Conservation (phyloP, 2,329 filamentous ascomycete genomes). For the Endoconidiophora polonica region DNA sequence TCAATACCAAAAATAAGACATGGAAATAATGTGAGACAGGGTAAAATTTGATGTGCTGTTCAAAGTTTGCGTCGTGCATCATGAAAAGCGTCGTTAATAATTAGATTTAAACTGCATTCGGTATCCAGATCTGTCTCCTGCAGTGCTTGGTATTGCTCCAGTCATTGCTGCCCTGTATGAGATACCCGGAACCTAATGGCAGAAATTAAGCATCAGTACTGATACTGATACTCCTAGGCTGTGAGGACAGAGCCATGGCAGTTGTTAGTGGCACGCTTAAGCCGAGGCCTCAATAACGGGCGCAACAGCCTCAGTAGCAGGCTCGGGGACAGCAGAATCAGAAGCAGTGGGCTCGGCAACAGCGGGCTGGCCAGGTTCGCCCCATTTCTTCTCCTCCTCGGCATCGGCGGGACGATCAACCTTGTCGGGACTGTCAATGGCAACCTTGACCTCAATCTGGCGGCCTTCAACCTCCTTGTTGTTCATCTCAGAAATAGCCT, state of each 20-base stretch:
- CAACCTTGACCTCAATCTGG: slow-evolving; percentile 99
- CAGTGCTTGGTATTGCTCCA: neutral
- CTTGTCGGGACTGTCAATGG: slow-evolving; percentile 98
- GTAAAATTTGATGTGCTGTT: too few species aligned
- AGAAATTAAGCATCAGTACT: too few species aligned
- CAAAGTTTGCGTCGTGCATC: slow-evolving; percentile 5
- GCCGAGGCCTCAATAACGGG: neutral
- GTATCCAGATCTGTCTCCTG: slow-evolving; percentile 1
- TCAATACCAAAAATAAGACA: too few species aligned
- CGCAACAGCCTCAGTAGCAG: neutral
- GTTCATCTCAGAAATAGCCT: slow-evolving; percentile 97
- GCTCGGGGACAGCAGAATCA: too few species aligned
- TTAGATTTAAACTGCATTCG: slow-evolving; percentile 12
- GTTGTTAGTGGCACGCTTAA: slow-evolving; percentile 3
- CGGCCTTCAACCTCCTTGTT: slow-evolving; percentile 97
- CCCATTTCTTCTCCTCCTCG: slow-evolving; percentile 18
- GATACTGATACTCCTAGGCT: neutral
- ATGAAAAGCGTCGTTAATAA: slow-evolving; percentile 13
- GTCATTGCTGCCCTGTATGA: slow-evolving; percentile 2
- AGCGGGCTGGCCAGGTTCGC: neutral
- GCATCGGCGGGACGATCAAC: slow-evolving; percentile 65
- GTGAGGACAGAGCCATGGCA: slow-evolving; percentile 3
- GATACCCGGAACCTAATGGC: neutral
- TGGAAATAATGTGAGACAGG: too few species aligned
- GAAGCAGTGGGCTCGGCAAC: neutral